These are phyloP conservation scores for Hypoxylon sp. DNA, from an alignment of 2,329 filamentous ascomycete species.

Conservation along the genomic window DNA sequence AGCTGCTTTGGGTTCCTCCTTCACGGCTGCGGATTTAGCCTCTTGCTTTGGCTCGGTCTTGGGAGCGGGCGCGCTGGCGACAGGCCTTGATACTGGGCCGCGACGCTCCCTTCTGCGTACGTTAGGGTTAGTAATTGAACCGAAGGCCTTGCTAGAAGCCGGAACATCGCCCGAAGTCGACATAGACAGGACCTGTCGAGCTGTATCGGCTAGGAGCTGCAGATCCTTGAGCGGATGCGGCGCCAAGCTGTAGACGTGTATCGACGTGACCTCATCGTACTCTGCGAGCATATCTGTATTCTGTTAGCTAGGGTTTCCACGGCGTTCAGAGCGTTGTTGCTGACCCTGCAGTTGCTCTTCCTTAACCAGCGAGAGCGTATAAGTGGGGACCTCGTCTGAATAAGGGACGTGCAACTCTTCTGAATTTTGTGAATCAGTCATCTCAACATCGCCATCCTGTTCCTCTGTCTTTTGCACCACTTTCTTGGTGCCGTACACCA, in stretches of 20 bases:
- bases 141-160: slow-evolving; percentile 73
- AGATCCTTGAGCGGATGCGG: slow-evolving; percentile 79
- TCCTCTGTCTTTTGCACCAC: slow-evolving; percentile 56
- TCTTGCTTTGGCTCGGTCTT: slow-evolving; percentile 55
- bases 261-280: slow-evolving; percentile 80
- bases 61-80: slow-evolving; percentile 49
- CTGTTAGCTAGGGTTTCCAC: slow-evolving; percentile 36
- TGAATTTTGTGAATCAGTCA: slow-evolving; percentile 74
- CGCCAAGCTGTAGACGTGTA: slow-evolving; percentile 90
- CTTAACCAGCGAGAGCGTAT: slow-evolving; percentile 75
- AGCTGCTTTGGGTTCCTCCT: slow-evolving; percentile 56
- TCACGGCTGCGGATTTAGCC: slow-evolving; percentile 56
- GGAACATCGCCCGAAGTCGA: slow-evolving; percentile 71
- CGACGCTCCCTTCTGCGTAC: slow-evolving; percentile 68
- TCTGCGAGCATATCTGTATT: slow-evolving; percentile 73
- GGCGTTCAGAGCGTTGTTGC: slow-evolving; percentile 26
- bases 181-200: slow-evolving; percentile 72
- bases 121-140: slow-evolving; percentile 80
- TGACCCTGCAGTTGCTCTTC: slow-evolving; percentile 81
- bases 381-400: slow-evolving; percentile 67
- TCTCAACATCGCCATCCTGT: slow-evolving; percentile 76
- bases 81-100: slow-evolving; percentile 49
- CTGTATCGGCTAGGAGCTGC: slow-evolving; percentile 78
- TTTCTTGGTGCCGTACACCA: slow-evolving; percentile 79
- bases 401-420: slow-evolving; percentile 57